These are phyloP conservation scores for Cucurbita pepo DNA, from an alignment of 306 rosid species.

Conservation along the genomic window DNA sequence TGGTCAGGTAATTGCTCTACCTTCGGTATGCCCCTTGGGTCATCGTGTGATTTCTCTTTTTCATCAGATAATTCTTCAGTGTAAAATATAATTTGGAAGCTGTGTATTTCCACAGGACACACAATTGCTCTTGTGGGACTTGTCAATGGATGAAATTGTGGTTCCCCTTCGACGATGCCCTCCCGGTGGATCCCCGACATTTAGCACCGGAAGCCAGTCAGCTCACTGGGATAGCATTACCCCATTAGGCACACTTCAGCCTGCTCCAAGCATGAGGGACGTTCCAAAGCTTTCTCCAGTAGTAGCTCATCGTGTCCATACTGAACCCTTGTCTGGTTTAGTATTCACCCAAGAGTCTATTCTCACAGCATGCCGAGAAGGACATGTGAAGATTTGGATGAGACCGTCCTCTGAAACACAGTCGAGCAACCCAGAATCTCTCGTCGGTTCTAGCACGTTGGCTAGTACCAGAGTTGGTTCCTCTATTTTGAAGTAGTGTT, in stretches of 20 bases:
- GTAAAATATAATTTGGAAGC: background rate
- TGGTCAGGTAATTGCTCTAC: conserved; percentile 55
- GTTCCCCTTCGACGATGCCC: conserved; percentile 75
- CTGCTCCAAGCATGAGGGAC: conserved; percentile 84
- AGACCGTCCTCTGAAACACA: conserved; percentile 29
- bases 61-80: background rate
- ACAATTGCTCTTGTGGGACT: conserved; percentile 88
- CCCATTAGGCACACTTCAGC: conserved; percentile 74
- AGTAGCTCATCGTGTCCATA: conserved; percentile 79
- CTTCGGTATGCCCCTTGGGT: background rate
- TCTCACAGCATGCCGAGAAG: conserved; percentile 88
- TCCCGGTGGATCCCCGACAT: conserved; percentile 90
- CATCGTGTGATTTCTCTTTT: background rate
- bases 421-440: background rate
- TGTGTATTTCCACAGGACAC: conserved; percentile 47
- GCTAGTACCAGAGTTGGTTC: background rate
- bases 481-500: background rate
- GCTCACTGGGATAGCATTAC: conserved; percentile 74
- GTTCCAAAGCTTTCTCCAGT: conserved; percentile 76
- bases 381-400: conserved; percentile 76
- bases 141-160: conserved; percentile 77
- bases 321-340: conserved; percentile 83
- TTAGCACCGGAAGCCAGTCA: conserved; percentile 86
- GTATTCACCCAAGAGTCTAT: conserved; percentile 73
- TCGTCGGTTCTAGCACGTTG: background rate